Evolutionary conservation across 176 grass and related monocot genomes (phyloP).

Genomic region (Lolium rigidum): DNA sequence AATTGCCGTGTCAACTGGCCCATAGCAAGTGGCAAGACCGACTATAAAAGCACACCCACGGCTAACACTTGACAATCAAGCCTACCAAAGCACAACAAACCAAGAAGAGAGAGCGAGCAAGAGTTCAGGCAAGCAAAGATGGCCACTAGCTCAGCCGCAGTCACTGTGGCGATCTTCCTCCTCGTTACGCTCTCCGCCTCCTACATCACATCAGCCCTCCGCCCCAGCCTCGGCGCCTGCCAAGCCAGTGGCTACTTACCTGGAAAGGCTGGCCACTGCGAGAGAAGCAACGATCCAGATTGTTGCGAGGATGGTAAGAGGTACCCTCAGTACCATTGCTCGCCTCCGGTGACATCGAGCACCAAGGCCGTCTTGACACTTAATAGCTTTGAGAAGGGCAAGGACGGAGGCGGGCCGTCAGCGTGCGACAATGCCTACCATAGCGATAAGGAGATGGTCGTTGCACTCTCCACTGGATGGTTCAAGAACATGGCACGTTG

Average conservation of each 20-base stretch:
- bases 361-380: neutral
- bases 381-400: neutral
- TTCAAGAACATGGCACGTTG: neutral
- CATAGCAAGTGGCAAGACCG: neutral
- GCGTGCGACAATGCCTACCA: neutral
- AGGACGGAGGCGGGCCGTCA: neutral
- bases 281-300: neutral
- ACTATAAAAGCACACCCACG: neutral
- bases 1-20: neutral
- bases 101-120: neutral
- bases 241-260: neutral
- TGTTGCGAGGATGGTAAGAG: neutral
- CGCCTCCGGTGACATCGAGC: neutral
- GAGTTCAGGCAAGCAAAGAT: neutral
- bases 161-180: neutral
- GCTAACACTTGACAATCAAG: neutral
- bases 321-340: neutral
- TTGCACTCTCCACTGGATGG: neutral
- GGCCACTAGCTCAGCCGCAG: neutral
- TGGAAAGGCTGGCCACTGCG: neutral
- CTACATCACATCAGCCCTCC: neutral
- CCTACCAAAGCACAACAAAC: neutral
- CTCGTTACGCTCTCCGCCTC: neutral
- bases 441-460: neutral
- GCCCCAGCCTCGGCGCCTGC: neutral